Conservation (phyloP, 2,329 filamentous ascomycete genomes). For the Dactylonectria macrodidyma region DNA sequence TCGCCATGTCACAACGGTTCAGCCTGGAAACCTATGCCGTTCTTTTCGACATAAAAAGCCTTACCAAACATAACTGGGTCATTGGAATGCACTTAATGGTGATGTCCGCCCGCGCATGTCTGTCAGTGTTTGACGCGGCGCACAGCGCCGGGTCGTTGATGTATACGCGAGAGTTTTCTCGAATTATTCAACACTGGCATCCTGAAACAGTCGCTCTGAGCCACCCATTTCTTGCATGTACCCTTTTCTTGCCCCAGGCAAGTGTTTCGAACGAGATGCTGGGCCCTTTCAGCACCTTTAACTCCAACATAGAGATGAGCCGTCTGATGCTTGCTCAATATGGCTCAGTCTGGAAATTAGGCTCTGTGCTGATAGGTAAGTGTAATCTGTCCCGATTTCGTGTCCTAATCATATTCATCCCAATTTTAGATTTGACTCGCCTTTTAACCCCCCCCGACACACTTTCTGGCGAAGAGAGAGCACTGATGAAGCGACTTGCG, state of each 20-base stretch:
- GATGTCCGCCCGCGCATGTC: neutral
- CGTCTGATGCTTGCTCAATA: neutral
- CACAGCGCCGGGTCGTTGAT: neutral
- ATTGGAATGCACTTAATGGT: slow-evolving; percentile 7
- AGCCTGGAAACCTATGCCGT: neutral
- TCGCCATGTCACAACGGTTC: slow-evolving; percentile 1
- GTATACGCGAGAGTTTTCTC: neutral
- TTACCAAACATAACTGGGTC: neutral
- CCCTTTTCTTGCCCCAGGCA: neutral
- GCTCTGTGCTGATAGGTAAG: neutral
- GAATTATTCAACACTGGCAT: slow-evolving; percentile 4
- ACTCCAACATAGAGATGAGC: neutral
- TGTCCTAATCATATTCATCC: no score
- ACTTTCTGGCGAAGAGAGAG: no score
- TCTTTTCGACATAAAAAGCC: neutral
- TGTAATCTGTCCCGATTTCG: no score
- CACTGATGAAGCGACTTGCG: no score
- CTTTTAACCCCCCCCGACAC: no score
- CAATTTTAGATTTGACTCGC: no score
- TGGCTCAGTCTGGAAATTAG: slow-evolving; percentile 1
- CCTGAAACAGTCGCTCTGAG: neutral
- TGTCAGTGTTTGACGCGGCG: neutral
- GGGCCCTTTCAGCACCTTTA: neutral
- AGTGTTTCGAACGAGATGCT: neutral
- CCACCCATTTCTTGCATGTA: slow-evolving; percentile 1